Conservation (phyloP, 805 yeast genomes). For the Ogataea chonburiensis region DNA sequence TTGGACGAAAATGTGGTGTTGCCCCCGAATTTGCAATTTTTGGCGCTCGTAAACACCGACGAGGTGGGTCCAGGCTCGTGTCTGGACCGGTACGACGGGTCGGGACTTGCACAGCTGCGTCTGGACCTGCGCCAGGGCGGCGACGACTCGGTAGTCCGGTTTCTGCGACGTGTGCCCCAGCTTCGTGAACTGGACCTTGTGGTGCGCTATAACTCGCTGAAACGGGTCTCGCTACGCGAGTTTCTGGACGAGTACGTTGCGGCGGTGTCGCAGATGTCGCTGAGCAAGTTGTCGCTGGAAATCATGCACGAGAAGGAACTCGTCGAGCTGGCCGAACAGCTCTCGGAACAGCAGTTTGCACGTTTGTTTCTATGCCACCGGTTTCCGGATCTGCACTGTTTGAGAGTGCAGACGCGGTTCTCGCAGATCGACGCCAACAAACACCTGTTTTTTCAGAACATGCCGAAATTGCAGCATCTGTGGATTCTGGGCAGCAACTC, state of each 20-base stretch:
- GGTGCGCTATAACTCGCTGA: slow-evolving; percentile 23
- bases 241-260: slow-evolving; percentile 21
- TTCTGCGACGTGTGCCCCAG: no score
- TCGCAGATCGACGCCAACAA: slow-evolving; percentile 33
- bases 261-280: slow-evolving; percentile 16
- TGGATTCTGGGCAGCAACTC: slow-evolving; percentile 51
- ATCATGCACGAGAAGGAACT: slow-evolving; percentile 23
- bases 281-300: slow-evolving; percentile 27
- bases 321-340: slow-evolving; percentile 20
- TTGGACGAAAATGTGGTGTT: slow-evolving; percentile 1
- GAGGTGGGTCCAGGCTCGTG: slow-evolving; percentile 18
- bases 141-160: no score
- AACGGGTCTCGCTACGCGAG: slow-evolving; percentile 16
- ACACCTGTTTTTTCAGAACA: slow-evolving; percentile 27
- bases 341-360: slow-evolving; percentile 19
- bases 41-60: slow-evolving; percentile 18
- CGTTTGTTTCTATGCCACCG: slow-evolving; percentile 13
- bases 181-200: slow-evolving; percentile 25
- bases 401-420: slow-evolving; percentile 40
- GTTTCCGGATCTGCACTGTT: slow-evolving; percentile 33
- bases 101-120: slow-evolving; percentile 12
- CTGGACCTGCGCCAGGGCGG: no score
- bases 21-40: slow-evolving; percentile 10
- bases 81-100: slow-evolving; percentile 15
- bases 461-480: slow-evolving; percentile 35